Evolutionary conservation across 2,329 filamentous ascomycete species (phyloP), one percentile per base, ranked within the genome.

Genomic region (Corynespora cassiicola): DNA sequence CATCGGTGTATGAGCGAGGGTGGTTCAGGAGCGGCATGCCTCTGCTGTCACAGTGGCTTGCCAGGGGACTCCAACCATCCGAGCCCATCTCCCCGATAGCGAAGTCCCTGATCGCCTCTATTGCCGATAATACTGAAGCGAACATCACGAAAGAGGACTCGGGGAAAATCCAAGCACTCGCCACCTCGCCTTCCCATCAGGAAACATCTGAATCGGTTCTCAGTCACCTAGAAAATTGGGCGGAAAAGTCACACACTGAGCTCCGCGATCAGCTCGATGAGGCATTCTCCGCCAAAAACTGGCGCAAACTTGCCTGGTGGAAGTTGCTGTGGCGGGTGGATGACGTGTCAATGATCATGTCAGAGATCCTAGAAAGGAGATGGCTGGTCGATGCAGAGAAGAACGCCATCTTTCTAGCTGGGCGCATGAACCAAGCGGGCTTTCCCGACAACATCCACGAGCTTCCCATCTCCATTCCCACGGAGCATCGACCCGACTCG

Each of bases 291-390:
- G 84, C 87, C n/a, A 77, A 74, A 12, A 77, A 84, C 24, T 96
- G 92, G 92, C 80, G 82, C 17, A 86, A 87, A 47, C 75, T 96
- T 4, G 80, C 84, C 11, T 97, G 92, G 91, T 96, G 90, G 87
- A 95, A 95, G 65, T 78, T 97, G 0, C 90, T 96, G 63, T 96
- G 90, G 90, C 84, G 90, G 14, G 90, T 94, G 16, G 92, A 97
- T 61, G 92, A 96, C 57, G 89, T 96, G 8, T 82, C 84, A 3
- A 87, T 92, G 78, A 84, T 96, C 37, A 85, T 87, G 3, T 82
- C 84, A 1, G 87, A 94, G 53, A 86, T 96, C 44, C 74, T 96
- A 3, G 80, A 81, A 43, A 84, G 85, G 48, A 78, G 81, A 6
- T 97, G 95, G 74, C 78, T 99, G 3, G 80, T 84, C 0, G 80